A percentile compares a stretch with the other conserved stretches of the same genome.
Evolutionary conservation across 139 green algal species (phyloP).

Genomic region (Closterium sp.): DNA sequence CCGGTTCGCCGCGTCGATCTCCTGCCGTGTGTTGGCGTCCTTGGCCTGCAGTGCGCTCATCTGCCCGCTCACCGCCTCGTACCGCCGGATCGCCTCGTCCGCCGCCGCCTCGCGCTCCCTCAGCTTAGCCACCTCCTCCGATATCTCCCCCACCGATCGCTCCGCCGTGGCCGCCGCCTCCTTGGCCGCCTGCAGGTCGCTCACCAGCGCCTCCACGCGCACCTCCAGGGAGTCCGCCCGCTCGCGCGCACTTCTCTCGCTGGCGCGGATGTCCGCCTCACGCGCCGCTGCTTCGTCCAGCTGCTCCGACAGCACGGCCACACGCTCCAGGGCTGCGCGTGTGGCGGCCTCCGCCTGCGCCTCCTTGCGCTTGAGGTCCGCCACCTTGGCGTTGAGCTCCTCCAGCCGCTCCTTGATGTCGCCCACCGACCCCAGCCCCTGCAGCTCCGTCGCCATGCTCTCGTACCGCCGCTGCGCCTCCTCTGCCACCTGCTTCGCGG

Average conservation of each 20-base stretch:
- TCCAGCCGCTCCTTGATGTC: background rate
- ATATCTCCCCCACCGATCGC: background rate
- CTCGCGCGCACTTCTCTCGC: background rate
- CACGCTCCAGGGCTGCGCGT: background rate
- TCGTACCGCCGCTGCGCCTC: background rate
- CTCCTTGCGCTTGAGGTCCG: background rate
- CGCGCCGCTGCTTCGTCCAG: background rate
- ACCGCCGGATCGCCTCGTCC: constrained; percentile 7
- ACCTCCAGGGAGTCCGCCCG: background rate
- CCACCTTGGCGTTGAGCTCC: background rate
- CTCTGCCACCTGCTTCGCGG: background rate
- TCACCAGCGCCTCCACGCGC: background rate
- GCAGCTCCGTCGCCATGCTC: background rate
- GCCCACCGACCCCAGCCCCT: background rate
- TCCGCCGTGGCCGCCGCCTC: background rate
- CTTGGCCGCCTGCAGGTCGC: background rate
- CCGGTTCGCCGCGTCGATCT: background rate
- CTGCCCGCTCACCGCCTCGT: background rate
- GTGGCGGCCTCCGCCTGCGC: background rate
- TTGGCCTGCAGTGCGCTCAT: background rate
- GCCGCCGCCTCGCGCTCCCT: background rate
- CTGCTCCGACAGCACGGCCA: background rate
- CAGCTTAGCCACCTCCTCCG: background rate
- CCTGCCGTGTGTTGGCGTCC: background rate
- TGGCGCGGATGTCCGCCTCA: background rate